These are phyloP conservation scores for Pseudogymnoascus verrucosus DNA, from an alignment of 2,329 filamentous ascomycete genomes.

Conservation along the genomic window DNA sequence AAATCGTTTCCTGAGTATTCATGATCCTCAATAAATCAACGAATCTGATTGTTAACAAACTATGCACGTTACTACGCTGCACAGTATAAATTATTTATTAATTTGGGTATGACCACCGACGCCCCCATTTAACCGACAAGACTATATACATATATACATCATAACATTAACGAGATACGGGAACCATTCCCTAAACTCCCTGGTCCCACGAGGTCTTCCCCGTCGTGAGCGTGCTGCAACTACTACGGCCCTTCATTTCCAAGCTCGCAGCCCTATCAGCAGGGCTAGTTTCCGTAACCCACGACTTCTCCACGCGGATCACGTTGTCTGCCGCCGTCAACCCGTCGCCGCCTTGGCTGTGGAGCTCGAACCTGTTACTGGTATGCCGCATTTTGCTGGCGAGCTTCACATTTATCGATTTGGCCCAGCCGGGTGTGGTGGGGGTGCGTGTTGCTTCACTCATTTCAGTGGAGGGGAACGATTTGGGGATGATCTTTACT, in stretches of 20 bases:
- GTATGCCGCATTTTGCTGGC: neutral
- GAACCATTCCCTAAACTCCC: neutral
- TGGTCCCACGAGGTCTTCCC: neutral
- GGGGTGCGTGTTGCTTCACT: neutral
- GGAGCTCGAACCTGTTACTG: neutral
- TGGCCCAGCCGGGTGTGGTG: neutral
- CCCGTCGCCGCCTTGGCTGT: neutral
- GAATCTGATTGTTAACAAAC: neutral
- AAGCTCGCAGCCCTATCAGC: neutral
- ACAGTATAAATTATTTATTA: neutral
- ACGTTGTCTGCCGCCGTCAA: neutral
- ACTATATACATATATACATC: neutral
- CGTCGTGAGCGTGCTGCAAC: neutral
- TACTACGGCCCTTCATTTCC: neutral
- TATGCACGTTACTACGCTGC: neutral
- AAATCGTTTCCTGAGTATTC: neutral
- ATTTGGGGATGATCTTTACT: slow-evolving; percentile 13
- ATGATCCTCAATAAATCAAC: neutral
- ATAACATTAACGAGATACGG: neutral
- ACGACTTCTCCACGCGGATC: neutral
- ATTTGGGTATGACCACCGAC: neutral
- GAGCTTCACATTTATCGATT: neutral
- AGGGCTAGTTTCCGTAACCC: neutral
- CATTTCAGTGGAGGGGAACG: slow-evolving; percentile 11
- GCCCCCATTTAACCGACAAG: neutral